These are phyloP conservation scores for Clathrus columnatus DNA, from an alignment of 768 basidiomycete genomes.

Conservation along the genomic window DNA sequence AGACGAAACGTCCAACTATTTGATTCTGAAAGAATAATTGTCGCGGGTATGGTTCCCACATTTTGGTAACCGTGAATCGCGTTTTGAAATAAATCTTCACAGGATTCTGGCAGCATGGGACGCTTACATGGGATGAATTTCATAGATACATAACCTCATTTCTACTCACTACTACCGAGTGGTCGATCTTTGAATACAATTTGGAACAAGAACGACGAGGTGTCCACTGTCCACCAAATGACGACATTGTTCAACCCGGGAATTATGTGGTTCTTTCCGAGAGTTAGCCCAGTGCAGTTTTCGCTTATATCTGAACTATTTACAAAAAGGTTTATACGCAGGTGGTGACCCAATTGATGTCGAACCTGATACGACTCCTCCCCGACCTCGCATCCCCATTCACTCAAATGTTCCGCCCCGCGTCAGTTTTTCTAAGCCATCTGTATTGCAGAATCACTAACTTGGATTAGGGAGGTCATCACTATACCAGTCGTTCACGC, in stretches of 20 bases:
- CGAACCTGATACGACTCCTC: background rate
- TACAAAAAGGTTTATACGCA: no score
- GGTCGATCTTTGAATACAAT: background rate
- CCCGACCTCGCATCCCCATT: background rate
- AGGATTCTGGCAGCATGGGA: conserved; percentile 1
- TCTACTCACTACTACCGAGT: background rate
- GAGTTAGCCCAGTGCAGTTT: no score
- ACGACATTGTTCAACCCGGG: background rate
- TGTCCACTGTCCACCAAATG: background rate
- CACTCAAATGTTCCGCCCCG: background rate
- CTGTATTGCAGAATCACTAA: background rate
- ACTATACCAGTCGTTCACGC: no score
- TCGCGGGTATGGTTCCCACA: no score
- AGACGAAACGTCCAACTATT: background rate
- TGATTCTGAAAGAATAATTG: background rate
- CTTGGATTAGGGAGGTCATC: background rate
- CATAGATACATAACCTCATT: background rate
- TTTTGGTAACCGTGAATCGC: background rate
- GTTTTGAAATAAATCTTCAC: background rate
- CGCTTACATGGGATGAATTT: background rate
- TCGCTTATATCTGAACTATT: background rate
- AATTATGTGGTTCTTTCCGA: background rate
- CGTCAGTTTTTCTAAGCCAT: background rate
- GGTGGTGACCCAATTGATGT: no score
- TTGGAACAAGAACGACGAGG: background rate